A percentile compares a stretch with the other conserved stretches of the same genome.
Conservation (phyloP, 2,329 filamentous ascomycete species). For the Colletotrichum sp. region DNA sequence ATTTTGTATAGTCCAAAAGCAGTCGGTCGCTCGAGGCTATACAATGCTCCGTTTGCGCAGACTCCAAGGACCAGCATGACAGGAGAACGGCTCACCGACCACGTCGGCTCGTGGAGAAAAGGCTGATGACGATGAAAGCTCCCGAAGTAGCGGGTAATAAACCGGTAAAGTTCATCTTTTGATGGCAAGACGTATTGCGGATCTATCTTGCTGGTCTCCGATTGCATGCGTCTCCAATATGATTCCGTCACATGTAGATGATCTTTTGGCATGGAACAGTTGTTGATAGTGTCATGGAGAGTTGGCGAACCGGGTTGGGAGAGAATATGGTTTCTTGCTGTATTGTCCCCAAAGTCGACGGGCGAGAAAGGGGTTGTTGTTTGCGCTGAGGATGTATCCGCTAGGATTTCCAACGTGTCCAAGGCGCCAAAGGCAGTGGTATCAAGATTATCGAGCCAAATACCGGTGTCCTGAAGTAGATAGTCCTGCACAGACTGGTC, state of each 20-base stretch:
- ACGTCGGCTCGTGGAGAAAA: background rate
- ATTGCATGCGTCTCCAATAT: background rate
- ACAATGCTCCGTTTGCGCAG: background rate
- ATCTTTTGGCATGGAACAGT: background rate
- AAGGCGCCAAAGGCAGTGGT: background rate
- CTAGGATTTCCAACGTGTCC: background rate
- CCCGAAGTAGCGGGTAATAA: background rate
- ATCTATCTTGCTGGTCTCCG: background rate
- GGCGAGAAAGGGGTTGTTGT: background rate
- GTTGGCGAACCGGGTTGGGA: background rate
- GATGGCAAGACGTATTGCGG: background rate
- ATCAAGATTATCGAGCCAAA: background rate
- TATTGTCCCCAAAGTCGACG: background rate
- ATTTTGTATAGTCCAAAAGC: background rate
- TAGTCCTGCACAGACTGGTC: background rate
- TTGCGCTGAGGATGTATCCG: background rate
- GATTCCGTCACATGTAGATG: background rate
- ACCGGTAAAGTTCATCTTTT: background rate
- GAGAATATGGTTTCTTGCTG: background rate
- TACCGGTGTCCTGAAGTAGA: background rate
- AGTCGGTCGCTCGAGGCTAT: background rate
- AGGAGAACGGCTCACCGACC: background rate
- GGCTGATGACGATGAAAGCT: background rate
- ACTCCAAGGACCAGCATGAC: background rate
- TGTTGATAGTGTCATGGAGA: background rate